Evolutionary conservation across 2,329 filamentous ascomycete species (phyloP), one percentile per base, ranked within the genome.

Genomic region (Acarospora socialis): DNA sequence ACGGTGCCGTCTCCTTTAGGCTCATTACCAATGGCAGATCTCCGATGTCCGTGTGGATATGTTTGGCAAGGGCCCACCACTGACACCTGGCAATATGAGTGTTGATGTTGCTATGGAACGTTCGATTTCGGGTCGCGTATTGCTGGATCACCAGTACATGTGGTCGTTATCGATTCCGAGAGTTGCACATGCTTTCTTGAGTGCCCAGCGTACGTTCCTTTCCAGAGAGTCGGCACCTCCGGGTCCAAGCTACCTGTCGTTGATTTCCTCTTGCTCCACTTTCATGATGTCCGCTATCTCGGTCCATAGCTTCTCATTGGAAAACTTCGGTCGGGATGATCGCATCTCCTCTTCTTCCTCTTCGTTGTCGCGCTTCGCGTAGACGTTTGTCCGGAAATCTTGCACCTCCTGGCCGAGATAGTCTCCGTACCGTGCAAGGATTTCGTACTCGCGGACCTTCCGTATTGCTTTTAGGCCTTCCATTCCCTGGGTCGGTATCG

Each of bases 91-190:
- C 20, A n/a, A 35, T 35, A 9, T 21, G 10, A 25, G 19, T 16
- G 19, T 22, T 21, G 22, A 26, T 32, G 21, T 27, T 16, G 15
- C 23, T 32, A 21, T 23, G 28, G 15, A 32, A 28, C 7, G 10
- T 17, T 8, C 21, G n/a, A n/a, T 27, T 35, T 35, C 27, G 16
- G 28, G 25, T n/a, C n/a, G 15, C 23, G 16, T 24, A 35, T 27
- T 35, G 16, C 13, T 35, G n/a, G 9, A 35, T 35, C 8, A 35
- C 33, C 26, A 34, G 4, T 22, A 14, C 26, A 25, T 34, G 10
- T 34, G 32, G 6, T 15, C 10, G 4, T 25, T 10, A 12, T 34
- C 32, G 20, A 34, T 23, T 13, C 19, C 25, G 14, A 34, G 32
- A 10, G 25, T 16, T 18, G 3, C 26, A 22, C 32, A 34, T 29